Base-by-base conservation (phyloP, 352 stramenopile species). In the Phytopythium kandeliae region DNA sequence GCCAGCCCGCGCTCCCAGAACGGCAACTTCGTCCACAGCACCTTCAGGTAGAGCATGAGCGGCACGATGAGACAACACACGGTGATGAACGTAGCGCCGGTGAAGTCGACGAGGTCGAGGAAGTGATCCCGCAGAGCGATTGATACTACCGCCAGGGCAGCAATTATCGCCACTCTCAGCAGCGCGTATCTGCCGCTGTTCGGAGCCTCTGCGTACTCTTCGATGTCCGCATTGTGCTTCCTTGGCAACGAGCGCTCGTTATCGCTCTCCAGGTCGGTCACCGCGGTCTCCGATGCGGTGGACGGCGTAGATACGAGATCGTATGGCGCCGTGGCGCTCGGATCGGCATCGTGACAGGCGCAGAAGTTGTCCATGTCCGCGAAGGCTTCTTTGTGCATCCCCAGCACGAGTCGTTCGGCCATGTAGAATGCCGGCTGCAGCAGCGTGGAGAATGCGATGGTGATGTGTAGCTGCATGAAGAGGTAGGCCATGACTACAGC, bases 371-470 rank as follows among this genome's bases (percentile, higher is more conserved):
- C 19, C n/a, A 43, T 43, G n/a, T n/a, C n/a, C n/a, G n/a, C n/a
- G n/a, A n/a, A n/a, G n/a, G n/a, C n/a, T n/a, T n/a, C n/a, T n/a
- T n/a, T n/a, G 50, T 80, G 69, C 57, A 80, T 71, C 16, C 67
- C 65, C 13, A 80, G 48, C 13, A 80, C 56, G 35, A 77, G 37
- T 15, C 69, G 60, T 22, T 80, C 67, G 5, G 62, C 46, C 48
- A 76, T 70, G 51, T 75, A 73, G 50, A 77, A 74, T 42, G 54
- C 57, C 24, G 69, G 69, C 42, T 74, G 56, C n/a, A 80, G 41
- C 49, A 77, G 50, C 5, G 69, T 69, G 4, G 69, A 65, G 33
- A 77, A 63, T n/a, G 66, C 69, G 38, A 80, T 77, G 9, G 69
- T 54, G 12, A 77, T 65, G 54, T 80, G 63, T 25, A 71, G 34